These are phyloP conservation scores for Spathaspora sp. DNA, from an alignment of 1,139 yeast genomes.

Conservation along the genomic window DNA sequence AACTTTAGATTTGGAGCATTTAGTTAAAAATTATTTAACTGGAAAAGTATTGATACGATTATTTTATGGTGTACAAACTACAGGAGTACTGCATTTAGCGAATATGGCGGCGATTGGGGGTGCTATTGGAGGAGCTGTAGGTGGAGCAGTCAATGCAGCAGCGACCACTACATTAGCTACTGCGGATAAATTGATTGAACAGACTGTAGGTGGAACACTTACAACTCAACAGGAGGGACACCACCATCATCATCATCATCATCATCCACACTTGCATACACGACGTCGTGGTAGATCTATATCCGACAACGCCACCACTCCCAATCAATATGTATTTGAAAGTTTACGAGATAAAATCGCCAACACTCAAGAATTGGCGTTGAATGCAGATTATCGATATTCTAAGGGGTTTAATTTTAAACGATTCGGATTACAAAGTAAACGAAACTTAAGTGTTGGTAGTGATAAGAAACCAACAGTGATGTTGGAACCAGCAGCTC, in stretches of 20 bases:
- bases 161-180: constrained; percentile 1
- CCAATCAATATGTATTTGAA: constrained; percentile 26
- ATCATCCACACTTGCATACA: not conserved
- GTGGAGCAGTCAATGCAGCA: not conserved
- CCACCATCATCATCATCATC: constrained; percentile 14
- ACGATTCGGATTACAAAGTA: constrained; percentile 36
- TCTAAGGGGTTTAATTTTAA: constrained; percentile 38
- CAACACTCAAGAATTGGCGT: constrained; percentile 19
- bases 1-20: constrained; percentile 39
- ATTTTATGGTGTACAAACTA: constrained; percentile 29
- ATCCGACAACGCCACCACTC: constrained; percentile 9
- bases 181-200: not conserved
- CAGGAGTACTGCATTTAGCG: not conserved
- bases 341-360: constrained; percentile 40
- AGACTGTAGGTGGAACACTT: not conserved
- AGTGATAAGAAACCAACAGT: not conserved
- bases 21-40: constrained; percentile 31
- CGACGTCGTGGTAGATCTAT: constrained; percentile 10
- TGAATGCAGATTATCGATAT: constrained; percentile 12
- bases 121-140: not conserved
- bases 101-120: not conserved
- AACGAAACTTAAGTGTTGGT: constrained; percentile 6
- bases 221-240: constrained; percentile 4
- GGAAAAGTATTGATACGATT: constrained; percentile 39
- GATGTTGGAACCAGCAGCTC: not conserved